Base-by-base conservation (phyloP, 345 rosid genomes). In the Raphanus sativus region DNA sequence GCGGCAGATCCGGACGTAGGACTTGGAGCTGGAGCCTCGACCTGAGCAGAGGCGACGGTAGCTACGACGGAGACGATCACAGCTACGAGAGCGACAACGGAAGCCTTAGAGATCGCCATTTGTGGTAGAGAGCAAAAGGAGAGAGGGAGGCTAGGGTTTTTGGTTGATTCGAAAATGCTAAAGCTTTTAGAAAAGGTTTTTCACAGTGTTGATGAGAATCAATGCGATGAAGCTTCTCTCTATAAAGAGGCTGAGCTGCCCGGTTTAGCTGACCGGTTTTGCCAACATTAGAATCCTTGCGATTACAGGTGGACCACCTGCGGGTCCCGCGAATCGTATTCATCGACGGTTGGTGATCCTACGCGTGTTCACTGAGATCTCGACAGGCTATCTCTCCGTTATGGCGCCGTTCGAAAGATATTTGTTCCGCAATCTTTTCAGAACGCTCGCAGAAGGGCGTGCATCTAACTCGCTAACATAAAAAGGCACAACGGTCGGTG, bases 11-110 rank as follows among this genome's bases (percentile, higher is more conserved):
- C 88, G 11, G 94, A 83, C 1, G 50, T 6, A 2, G 92, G 92
- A 32, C 84, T 75, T 0, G 92, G 91, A 0, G 97, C 91, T 3
- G 94, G 92, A 15, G 94, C 70, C 2, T 80, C 84, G 0, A 82
- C 82, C 4, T 86, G 89, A 50, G 83, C 89, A 0, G 86, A 52
- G 12, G 85, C 83, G 3, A 80, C 65, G 33, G 83, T 63, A 21
- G 86, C 85, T n/a, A 82, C 34, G 24, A 79, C 77, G 32, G 83
- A 83, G 62, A 85, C 4, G 32, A 86, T 56, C 16, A 77, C 67
- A 0, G 81, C 72, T 71, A 83, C 79, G 67, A 81, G 32, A 71
- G 83, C 77, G 33, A 80, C 58, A 11, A 78, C 29, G 9, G 82
- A 67, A 28, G 79, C 64, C 62, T 83, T 87, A 0, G 79, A 58